phyloP scores from a whole-genome alignment of 2,329 filamentous ascomycete species.

The Beauveria rudraprayagi region DNA sequence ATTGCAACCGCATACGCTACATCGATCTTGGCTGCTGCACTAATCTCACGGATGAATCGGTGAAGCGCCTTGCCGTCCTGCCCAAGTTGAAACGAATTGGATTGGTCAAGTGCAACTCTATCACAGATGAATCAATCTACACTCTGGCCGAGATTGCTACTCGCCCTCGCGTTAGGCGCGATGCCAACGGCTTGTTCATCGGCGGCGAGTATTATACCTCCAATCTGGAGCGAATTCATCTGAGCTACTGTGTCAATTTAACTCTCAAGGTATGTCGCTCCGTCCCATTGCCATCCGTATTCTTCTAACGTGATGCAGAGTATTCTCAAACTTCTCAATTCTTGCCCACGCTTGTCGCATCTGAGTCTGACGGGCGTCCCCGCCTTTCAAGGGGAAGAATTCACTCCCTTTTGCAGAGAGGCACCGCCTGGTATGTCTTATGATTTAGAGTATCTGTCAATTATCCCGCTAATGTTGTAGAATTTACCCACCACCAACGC shows the following conservation, averaged over 20 bases:
- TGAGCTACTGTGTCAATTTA: constrained; percentile 87
- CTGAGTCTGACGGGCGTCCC: constrained; percentile 89
- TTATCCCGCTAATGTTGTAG: constrained; percentile 34
- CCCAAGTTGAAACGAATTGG: constrained; percentile 94
- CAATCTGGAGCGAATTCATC: constrained; percentile 84
- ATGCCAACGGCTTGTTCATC: constrained; percentile 37
- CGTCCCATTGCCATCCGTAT: neutral
- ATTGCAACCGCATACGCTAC: constrained; percentile 90
- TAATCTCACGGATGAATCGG: constrained; percentile 78
- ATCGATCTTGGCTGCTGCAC: constrained; percentile 96
- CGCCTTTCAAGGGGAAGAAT: constrained; percentile 78
- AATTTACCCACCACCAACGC: constrained; percentile 92
- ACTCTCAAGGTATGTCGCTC: constrained; percentile 61
- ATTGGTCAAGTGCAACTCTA: constrained; percentile 83
- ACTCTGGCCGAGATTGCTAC: constrained; percentile 68
- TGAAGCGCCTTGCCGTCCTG: constrained; percentile 73
- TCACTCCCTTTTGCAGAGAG: constrained; percentile 77
- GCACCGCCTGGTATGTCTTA: constrained; percentile 58
- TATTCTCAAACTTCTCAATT: constrained; percentile 81
- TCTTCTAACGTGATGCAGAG: constrained; percentile 47
- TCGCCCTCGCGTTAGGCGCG: constrained; percentile 40
- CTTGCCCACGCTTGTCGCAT: constrained; percentile 87
- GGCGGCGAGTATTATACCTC: constrained; percentile 47
- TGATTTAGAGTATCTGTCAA: neutral
- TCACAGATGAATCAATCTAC: constrained; percentile 83